Evolutionary conservation across 2,329 filamentous ascomycete genomes (phyloP), one percentile per base, ranked within the genome.

Genomic region (Xylariaceae sp.): DNA sequence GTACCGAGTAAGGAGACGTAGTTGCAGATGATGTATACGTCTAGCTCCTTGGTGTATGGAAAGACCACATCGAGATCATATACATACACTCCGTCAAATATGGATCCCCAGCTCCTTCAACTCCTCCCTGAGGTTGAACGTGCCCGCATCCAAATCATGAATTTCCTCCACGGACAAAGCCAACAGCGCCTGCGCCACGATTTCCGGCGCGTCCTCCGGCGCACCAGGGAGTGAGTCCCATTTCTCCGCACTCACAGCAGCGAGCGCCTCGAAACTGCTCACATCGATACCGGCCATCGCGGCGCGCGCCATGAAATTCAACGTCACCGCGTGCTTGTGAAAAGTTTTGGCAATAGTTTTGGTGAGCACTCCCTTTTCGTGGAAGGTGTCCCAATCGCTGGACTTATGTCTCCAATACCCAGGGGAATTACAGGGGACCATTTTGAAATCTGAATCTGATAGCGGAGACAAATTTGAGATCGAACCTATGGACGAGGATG

Each of bases 301-400:
- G 10, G 62, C 62, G 4, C 55, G 37, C 17, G 34, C 44, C 39
- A 64, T 59, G 56, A 62, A 64, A 23, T 62, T 58, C 3, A 64
- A 48, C n/a, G 17, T 49, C 5, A 23, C 45, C 50, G 15, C 62
- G 39, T 58, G 55, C 11, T 23, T 37, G 17, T 35, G 45, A 4
- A 60, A 15, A 6, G 5, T 5, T 4, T 4, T 30, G 23, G 23
- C 4, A 30, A 30, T 30, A 30, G 23, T 30, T 30, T 5, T 30
- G 23, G 23, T 30, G 23, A 30, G 23, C 23, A 30, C 23, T 30
- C 23, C 23, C 23, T 30, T 30, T 4, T 30, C 5, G 23, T 5
- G 23, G 23, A 30, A 30, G 23, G 23, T 30, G 23, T 4, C 4
- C 23, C 23, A 30, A 30, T 30, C 23, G 23, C 23, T 30, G 4